These are phyloP conservation scores for Cymbidium sinense DNA, from an alignment of 106 monocot genomes.

Conservation along the genomic window DNA sequence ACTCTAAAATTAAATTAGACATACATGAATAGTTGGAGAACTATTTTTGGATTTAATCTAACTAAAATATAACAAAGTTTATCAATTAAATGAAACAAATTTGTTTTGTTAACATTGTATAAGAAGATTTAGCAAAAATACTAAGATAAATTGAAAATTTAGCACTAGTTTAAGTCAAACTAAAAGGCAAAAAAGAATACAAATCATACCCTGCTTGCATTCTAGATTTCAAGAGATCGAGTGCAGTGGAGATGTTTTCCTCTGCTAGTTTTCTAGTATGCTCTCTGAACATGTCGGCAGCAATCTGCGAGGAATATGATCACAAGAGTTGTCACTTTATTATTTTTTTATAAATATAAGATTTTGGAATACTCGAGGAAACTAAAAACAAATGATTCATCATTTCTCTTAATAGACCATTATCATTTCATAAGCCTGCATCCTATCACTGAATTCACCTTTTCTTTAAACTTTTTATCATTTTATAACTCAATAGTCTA, in stretches of 20 bases:
- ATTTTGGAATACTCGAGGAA: neutral
- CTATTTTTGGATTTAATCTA: neutral
- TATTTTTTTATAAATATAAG: neutral
- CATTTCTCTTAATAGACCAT: neutral
- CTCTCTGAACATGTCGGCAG: constrained; percentile 84
- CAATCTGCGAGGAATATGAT: constrained; percentile 55
- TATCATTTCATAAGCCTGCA: neutral
- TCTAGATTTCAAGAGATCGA: constrained; percentile 71
- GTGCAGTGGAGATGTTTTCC: constrained; percentile 65
- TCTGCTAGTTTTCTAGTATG: constrained; percentile 66
- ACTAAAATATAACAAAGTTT: neutral
- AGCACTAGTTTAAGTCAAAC: too few relatives aligned
- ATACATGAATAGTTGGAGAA: too few relatives aligned
- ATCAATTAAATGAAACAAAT: neutral
- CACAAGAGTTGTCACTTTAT: neutral
- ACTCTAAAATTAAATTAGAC: too few relatives aligned
- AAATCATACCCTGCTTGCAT: constrained; percentile 48
- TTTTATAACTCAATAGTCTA: neutral
- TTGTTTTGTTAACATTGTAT: neutral
- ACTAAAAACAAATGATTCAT: neutral
- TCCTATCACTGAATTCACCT: neutral
- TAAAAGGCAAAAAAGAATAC: constrained; percentile 3
- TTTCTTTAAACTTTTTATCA: neutral
- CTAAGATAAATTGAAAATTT: neutral
- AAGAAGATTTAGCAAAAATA: neutral